These are phyloP conservation scores for Paramecium octaurelia DNA, from an alignment of 73 alveolate genomes.

Conservation along the genomic window DNA sequence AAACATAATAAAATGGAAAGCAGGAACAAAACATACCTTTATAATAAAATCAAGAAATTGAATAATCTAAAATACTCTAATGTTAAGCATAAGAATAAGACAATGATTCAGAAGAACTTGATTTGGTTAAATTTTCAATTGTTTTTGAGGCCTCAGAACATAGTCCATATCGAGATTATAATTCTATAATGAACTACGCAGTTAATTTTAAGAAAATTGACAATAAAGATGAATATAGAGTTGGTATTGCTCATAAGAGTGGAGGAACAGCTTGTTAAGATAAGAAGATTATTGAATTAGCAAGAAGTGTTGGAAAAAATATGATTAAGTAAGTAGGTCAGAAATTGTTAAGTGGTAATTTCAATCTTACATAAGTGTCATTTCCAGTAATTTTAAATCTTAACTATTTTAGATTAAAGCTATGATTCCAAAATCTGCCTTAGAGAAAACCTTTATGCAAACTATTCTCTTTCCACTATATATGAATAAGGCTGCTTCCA, in stretches of 20 bases:
- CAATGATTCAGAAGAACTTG: conserved; percentile 18
- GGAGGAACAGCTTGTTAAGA: conserved; percentile 75
- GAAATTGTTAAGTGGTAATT: conserved; percentile 70
- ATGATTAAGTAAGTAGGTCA: conserved; percentile 71
- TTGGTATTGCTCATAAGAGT: conserved; percentile 65
- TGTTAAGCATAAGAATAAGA: neutral
- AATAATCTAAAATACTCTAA: neutral
- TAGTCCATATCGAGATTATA: neutral
- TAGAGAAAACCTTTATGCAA: conserved; percentile 55
- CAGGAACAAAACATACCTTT: neutral
- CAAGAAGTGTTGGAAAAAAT: conserved; percentile 72
- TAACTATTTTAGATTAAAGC: conserved; percentile 34
- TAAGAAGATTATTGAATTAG: conserved; percentile 48
- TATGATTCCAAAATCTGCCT: conserved; percentile 61
- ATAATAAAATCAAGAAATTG: neutral
- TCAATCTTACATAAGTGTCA: conserved; percentile 70
- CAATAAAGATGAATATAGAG: conserved; percentile 70
- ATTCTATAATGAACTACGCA: neutral
- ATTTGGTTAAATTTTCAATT: conserved; percentile 5
- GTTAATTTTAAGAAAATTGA: neutral
- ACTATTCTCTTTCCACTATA: conserved; percentile 59
- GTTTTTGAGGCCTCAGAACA: conserved; percentile 37
- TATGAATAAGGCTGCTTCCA: conserved; percentile 65
- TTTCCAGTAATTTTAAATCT: conserved; percentile 72
- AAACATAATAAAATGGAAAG: neutral